Percentiles rank a stretch among this genome's conserved stretches.
phyloP scores from a whole-genome alignment of 2,329 filamentous ascomycete species.

The Neonectria magnoliae region DNA sequence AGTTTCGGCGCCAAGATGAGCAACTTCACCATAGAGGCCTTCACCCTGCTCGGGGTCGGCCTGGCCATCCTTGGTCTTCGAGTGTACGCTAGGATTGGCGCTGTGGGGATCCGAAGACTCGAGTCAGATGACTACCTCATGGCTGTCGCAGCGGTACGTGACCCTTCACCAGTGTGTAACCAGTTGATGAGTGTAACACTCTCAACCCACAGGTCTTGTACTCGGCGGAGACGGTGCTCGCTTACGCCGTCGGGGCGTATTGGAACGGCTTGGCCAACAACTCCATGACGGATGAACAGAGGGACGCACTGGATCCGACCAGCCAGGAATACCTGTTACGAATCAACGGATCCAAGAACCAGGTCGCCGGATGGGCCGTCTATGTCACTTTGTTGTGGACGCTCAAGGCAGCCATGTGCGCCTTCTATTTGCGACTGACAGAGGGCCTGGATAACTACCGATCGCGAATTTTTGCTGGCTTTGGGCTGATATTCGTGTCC shows the following conservation, averaged over 20 bases:
- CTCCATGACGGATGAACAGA: constrained; percentile 60
- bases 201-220: constrained; percentile 56
- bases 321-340: constrained; percentile 54
- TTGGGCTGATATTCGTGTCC: constrained; percentile 55
- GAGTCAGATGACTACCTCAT: constrained; percentile 50
- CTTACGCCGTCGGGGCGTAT: constrained; percentile 56
- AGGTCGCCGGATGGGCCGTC: constrained; percentile 61
- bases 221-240: constrained; percentile 58
- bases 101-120: constrained; percentile 46
- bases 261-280: constrained; percentile 63
- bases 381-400: constrained; percentile 62
- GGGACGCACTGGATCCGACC: constrained; percentile 51
- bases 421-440: constrained; percentile 63
- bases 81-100: constrained; percentile 48
- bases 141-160: constrained; percentile 47
- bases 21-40: constrained; percentile 47
- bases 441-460: constrained; percentile 32
- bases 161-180: constrained; percentile 56
- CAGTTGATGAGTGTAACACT: constrained; percentile 47
- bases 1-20: constrained; percentile 17
- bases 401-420: constrained; percentile 62
- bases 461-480: constrained; percentile 55
- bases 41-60: constrained; percentile 49
- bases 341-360: constrained; percentile 60
- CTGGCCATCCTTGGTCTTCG: constrained; percentile 48